A percentile compares a stretch with the other conserved stretches of the same genome.
These are phyloP conservation scores for Drosera capensis DNA, from an alignment of 148 eudicot species.

Conservation along the genomic window DNA sequence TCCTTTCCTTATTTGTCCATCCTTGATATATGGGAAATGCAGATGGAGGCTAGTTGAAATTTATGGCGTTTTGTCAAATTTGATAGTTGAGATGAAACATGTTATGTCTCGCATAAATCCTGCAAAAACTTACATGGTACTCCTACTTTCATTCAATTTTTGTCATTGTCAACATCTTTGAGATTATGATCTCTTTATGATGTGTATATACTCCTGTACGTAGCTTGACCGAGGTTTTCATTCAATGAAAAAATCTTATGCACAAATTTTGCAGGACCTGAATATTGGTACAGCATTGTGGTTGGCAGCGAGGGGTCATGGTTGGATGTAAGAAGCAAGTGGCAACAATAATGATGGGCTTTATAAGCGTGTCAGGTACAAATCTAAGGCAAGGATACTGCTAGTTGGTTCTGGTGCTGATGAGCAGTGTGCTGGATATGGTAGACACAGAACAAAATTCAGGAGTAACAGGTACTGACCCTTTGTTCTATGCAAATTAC, in stretches of 20 bases:
- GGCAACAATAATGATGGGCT: slow-evolving; percentile 5
- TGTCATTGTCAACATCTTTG: neutral
- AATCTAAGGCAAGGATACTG: slow-evolving; percentile 69
- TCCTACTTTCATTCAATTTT: neutral
- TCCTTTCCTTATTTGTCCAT: neutral
- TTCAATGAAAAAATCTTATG: neutral
- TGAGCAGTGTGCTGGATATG: slow-evolving; percentile 98
- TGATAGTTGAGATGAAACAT: slow-evolving; percentile 70
- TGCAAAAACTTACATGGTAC: slow-evolving; percentile 86
- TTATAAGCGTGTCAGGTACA: slow-evolving; percentile 29
- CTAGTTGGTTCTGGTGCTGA: slow-evolving; percentile 96
- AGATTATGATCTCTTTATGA: neutral
- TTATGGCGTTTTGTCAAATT: slow-evolving; percentile 60
- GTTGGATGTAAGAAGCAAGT: slow-evolving; percentile 43
- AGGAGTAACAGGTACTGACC: slow-evolving; percentile 48
- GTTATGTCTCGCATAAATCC: slow-evolving; percentile 79
- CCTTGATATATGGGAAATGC: slow-evolving; percentile 1
- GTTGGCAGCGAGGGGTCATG: slow-evolving; percentile 92
- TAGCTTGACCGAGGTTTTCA: neutral
- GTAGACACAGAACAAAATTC: slow-evolving; percentile 79
- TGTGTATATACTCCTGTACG: neutral
- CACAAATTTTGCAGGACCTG: slow-evolving; percentile 45
- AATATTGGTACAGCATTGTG: slow-evolving; percentile 90
- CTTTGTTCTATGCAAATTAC: neutral
- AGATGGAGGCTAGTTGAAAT: slow-evolving; percentile 98